Conservation (phyloP, 345 rosid species). For the Punica granatum region DNA sequence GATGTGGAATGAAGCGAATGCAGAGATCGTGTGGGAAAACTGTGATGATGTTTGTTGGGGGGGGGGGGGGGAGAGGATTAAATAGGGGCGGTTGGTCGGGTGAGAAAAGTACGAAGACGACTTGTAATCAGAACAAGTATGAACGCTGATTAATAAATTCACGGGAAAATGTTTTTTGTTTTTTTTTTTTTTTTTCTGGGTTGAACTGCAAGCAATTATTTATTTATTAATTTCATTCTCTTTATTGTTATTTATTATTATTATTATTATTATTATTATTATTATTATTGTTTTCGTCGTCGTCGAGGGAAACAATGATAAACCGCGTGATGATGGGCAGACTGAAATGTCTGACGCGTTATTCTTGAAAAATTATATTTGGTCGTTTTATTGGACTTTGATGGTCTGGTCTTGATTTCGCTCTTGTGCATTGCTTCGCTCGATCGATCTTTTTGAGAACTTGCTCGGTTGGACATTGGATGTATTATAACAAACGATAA, state of each 20-base stretch:
- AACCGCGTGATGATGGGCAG: neutral
- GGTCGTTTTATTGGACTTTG: neutral
- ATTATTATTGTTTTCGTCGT: no score
- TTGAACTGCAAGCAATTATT: neutral
- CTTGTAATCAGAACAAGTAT: neutral
- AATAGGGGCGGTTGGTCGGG: neutral
- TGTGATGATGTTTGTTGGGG: neutral
- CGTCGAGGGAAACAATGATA: neutral
- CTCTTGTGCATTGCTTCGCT: no score
- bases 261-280: no score
- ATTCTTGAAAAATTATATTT: neutral
- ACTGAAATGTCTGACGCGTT: neutral
- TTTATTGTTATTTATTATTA: no score
- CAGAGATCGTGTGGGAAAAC: neutral
- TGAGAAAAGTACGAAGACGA: neutral
- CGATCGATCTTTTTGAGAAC: no score
- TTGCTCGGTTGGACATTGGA: no score
- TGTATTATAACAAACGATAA: no score
- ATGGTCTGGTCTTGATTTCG: no score
- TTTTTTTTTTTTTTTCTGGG: neutral
- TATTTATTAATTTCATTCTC: neutral
- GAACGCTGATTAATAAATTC: neutral
- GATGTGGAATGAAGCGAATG: neutral
- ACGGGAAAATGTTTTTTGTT: neutral
- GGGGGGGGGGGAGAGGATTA: neutral